Base-by-base conservation (phyloP, 2,329 filamentous ascomycete genomes). In the Clonostachys solani region DNA sequence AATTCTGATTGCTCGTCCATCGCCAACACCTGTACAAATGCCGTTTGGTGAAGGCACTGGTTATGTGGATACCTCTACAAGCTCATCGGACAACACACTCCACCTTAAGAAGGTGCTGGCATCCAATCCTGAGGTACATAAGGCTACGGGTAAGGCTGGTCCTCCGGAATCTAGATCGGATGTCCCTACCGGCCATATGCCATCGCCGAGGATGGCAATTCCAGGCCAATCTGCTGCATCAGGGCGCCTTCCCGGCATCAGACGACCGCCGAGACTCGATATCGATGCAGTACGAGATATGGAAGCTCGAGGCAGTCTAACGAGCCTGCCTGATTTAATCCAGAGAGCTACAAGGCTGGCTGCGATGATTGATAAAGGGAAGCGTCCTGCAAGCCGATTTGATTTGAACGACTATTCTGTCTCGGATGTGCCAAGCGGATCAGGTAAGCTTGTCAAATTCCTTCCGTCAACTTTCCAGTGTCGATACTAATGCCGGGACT, bases 311-410 rank as follows among this genome's bases (percentile, higher is more conserved):
- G 92, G 90, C 5, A 96, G 92, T 62, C 74, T 96, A 52, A 97
- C 94, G 2, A 96, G 92, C 66, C 72, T 99, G 49, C 87, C 92
- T 0, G 94, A 97, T 62, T 72, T 99, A 50, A 97, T 99, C 55
- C 80, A 83, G 58, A 82, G 94, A 56, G 94, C 94, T 12, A 97
- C 92, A 1, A 83, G 83, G 54, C 72, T 97, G 36, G 92, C 92
- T 15, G 82, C 89, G 0, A 91, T 95, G 66, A 84, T 99, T 49
- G 92, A 97, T 58, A 84, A 84, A 54, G 92, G 92, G 12, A 85
- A 73, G 52, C 71, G 82, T 54, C 82, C 82, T 29, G 80, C 72
- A 18, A 86, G 82, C 57, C 74, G 77, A 15, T 67, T 82, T 43
- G 75, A 80, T 40, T 74, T 29, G 6, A 6, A 29, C 10, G 23